Evolutionary conservation across 345 rosid species (phyloP).

Genomic region (Populus davidiana): DNA sequence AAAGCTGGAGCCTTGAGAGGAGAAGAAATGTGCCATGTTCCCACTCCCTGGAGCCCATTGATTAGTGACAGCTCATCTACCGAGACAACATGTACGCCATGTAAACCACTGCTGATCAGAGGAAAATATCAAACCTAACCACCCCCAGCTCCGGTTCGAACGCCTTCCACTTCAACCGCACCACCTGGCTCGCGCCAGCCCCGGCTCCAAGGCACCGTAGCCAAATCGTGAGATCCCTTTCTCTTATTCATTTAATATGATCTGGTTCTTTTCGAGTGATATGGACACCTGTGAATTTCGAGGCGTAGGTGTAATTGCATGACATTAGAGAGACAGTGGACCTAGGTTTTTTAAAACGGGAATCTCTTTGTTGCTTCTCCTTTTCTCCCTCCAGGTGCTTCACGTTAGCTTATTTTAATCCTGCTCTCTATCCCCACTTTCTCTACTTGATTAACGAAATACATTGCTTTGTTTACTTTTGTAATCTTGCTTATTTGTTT

Average conservation of each 20-base stretch:
- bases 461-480: background rate
- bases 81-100: too few relatives aligned
- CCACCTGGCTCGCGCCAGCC: too few relatives aligned
- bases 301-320: background rate
- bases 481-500: background rate
- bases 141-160: too few relatives aligned
- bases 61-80: conserved; percentile 19
- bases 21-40: conserved; percentile 1
- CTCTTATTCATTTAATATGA: too few relatives aligned
- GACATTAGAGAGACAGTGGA: background rate
- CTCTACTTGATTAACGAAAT: background rate
- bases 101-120: too few relatives aligned
- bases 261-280: background rate
- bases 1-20: conserved; percentile 1
- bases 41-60: conserved; percentile 3
- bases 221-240: too few relatives aligned
- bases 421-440: conserved; percentile 12
- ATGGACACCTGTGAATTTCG: background rate
- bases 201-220: too few relatives aligned
- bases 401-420: conserved; percentile 23
- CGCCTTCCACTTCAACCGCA: too few relatives aligned
- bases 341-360: background rate
- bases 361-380: conserved; percentile 9
- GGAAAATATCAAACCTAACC: too few relatives aligned
- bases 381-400: conserved; percentile 21